Evolutionary conservation across 768 basidiomycete genomes (phyloP).

Genomic region (Macrolepiota albuminosa): DNA sequence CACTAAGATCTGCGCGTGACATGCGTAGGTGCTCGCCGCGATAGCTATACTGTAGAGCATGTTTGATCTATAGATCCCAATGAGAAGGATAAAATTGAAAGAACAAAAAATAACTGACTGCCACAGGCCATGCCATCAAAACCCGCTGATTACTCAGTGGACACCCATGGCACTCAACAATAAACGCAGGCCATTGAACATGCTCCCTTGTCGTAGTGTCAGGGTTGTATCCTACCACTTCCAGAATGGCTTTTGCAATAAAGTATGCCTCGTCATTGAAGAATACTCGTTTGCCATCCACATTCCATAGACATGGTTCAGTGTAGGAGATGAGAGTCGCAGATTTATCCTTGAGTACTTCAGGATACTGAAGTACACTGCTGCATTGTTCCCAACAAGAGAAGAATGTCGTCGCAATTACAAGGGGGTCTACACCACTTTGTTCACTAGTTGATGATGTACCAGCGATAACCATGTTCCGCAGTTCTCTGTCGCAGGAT

Average conservation of each 20-base stretch:
- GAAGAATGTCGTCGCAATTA: constrained; percentile 1
- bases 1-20: too few relatives aligned
- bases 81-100: neutral
- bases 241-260: neutral
- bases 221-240: constrained; percentile 5
- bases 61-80: neutral
- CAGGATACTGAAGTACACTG: neutral
- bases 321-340: neutral
- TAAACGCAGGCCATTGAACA: neutral
- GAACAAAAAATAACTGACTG: neutral
- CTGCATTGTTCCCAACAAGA: neutral
- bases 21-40: neutral
- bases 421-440: neutral
- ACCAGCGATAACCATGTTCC: neutral
- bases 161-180: constrained; percentile 5
- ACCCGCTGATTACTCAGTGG: neutral
- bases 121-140: constrained; percentile 6
- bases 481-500: neutral
- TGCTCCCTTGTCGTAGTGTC: neutral
- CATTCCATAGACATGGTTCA: neutral
- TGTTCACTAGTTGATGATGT: neutral
- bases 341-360: neutral
- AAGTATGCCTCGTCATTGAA: neutral
- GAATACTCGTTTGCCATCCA: neutral
- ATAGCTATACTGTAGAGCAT: neutral